Base-by-base conservation (phyloP, 129 eudicot species). In the Tagetes patula region DNA sequence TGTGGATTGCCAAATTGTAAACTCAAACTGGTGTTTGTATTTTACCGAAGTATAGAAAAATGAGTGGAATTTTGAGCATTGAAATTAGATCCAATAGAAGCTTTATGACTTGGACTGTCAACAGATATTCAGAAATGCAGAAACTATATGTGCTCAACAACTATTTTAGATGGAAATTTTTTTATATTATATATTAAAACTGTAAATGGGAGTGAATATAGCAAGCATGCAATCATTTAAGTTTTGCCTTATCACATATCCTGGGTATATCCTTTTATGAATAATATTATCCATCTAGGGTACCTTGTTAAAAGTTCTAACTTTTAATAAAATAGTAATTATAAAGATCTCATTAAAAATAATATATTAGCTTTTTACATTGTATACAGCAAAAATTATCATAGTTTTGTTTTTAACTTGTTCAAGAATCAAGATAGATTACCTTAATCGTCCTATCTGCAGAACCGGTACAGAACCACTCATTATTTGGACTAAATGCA, bases 401-500 rank as follows among this genome's bases (percentile, higher is more conserved):
- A 30, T 42, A 71, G 30, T 40, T 70, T 9, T 27, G 39, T 40
- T 50, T 14, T 31, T n/a, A 39, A 10, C 2, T 71, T 55, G 36
- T n/a, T 34, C 8, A 42, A 53, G 32, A 60, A 41, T 30, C 27
- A 4, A 71, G 49, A 47, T 55, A 36, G 27, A 64, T 71, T 71
- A 90, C 99, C 96, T 95, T 95, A 70, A 95, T 95, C 5, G 97
- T 90, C 37, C 99, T 88, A 83, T 95, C 99, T 39, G 99, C 99
- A 61, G 99, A 95, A 30, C 99, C 99, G 0, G 99, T 95, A 78
- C 97, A 95, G 84, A 95, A 95, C 99, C 99, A 95, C 65, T 75
- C 54, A 78, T 95, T 95, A 74, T 92, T 87, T 61, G 97, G 97
- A 82, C 88, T 92, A 74, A 95, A 90, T 9, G 99, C 99, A 34